Conservation (phyloP, 257 asterid genomes). For the Lantana camara region DNA sequence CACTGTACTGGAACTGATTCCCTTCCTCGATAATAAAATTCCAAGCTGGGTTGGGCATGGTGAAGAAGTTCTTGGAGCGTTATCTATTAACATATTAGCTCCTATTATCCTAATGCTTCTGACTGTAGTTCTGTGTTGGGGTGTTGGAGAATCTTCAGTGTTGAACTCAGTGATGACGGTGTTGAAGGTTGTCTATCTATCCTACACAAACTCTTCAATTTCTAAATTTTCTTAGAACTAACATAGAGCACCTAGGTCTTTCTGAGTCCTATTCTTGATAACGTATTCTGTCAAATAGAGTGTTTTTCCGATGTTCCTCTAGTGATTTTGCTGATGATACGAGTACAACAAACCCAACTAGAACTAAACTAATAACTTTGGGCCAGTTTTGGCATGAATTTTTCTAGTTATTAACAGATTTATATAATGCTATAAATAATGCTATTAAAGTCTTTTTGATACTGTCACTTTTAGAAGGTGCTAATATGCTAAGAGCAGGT, state of each 20-base stretch:
- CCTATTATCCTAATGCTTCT: constrained; percentile 70
- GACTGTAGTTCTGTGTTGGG: constrained; percentile 80
- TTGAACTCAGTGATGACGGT: constrained; percentile 77
- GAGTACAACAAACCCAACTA: too few species aligned
- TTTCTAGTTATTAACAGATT: not conserved
- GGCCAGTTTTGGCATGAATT: not conserved
- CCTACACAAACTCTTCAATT: constrained; percentile 20
- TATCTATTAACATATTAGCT: constrained; percentile 80
- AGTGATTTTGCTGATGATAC: not conserved
- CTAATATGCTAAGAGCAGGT: not conserved
- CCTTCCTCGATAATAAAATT: constrained; percentile 60
- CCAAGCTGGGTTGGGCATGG: constrained; percentile 97
- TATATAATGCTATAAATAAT: constrained; percentile 6
- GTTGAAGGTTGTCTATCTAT: constrained; percentile 59
- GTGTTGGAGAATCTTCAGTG: constrained; percentile 94
- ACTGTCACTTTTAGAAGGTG: not conserved
- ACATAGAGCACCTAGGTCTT: too few species aligned
- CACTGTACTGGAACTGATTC: constrained; percentile 75
- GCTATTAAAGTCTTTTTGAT: not conserved
- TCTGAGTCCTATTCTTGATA: too few species aligned
- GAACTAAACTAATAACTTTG: not conserved
- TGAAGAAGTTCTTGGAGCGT: constrained; percentile 62
- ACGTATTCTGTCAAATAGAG: not conserved
- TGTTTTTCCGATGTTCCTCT: not conserved
- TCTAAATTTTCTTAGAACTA: constrained; percentile 1